Conservation (phyloP, 768 basidiomycete genomes). For the Dacryopinax primogenitus region DNA sequence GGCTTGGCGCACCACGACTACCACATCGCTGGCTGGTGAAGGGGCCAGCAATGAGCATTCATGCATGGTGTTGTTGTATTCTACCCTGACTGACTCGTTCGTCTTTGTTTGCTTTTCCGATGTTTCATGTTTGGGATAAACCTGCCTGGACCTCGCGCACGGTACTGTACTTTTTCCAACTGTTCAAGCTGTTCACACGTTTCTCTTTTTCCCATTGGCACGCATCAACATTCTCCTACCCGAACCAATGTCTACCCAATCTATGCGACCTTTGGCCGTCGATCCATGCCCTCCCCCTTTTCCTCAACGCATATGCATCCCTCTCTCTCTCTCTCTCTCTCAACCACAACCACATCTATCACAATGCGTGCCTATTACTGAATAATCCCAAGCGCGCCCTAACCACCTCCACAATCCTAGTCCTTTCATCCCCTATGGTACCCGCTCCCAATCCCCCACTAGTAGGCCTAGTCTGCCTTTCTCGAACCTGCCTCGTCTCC, state of each 20-base stretch:
- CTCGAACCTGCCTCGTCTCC: background rate
- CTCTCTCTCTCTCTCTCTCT: background rate
- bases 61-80: background rate
- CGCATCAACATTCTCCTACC: background rate
- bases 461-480: background rate
- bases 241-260: background rate
- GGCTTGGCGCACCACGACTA: conserved; percentile 1
- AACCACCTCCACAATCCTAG: background rate
- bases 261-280: background rate
- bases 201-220: conserved; percentile 2
- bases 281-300: background rate
- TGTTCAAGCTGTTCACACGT: too few relatives aligned
- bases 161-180: conserved; percentile 3
- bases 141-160: background rate
- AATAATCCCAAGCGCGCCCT: background rate
- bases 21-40: conserved; percentile 5
- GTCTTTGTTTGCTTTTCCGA: background rate
- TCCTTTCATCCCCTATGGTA: background rate
- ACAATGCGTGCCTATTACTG: background rate
- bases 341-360: background rate
- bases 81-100: background rate
- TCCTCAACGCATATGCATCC: background rate
- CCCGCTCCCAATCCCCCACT: background rate
- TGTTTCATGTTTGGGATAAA: background rate
- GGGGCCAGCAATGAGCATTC: background rate